These are phyloP conservation scores for Helotiales sp. DNA, from an alignment of 2,329 filamentous ascomycete species.

Conservation along the genomic window DNA sequence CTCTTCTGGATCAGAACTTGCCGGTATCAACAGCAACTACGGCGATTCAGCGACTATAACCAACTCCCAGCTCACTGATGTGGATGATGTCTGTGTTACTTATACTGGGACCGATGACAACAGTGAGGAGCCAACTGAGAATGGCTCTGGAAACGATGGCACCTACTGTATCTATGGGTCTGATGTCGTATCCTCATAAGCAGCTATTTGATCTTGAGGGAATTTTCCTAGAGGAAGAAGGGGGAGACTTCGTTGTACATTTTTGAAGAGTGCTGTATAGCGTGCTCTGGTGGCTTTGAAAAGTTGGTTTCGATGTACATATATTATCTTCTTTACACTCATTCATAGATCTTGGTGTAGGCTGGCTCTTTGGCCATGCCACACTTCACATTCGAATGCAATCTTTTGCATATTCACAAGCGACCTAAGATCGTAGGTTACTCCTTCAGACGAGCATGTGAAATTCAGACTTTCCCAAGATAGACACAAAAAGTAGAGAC, in stretches of 20 bases:
- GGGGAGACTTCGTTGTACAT: too few relatives aligned
- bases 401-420: background rate
- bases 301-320: constrained; percentile 5
- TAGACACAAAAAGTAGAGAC: background rate
- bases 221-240: too few relatives aligned
- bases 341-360: background rate
- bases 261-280: too few relatives aligned
- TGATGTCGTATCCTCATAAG: constrained; percentile 12
- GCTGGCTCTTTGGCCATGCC: too few relatives aligned
- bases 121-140: constrained; percentile 40
- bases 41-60: constrained; percentile 46
- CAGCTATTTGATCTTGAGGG: too few relatives aligned
- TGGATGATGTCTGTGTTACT: constrained; percentile 21
- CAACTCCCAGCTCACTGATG: constrained; percentile 36
- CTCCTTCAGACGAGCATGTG: too few relatives aligned
- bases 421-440: background rate
- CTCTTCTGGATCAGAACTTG: constrained; percentile 36
- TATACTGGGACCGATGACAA: constrained; percentile 38
- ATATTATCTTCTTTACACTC: background rate
- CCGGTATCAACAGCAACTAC: constrained; percentile 41
- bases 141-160: constrained; percentile 40
- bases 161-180: constrained; percentile 33
- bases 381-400: background rate
- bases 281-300: too few relatives aligned
- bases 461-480: background rate